Evolutionary conservation across 805 yeast species (phyloP), one percentile per base, ranked within the genome.

Genomic region (Candida railenensis): DNA sequence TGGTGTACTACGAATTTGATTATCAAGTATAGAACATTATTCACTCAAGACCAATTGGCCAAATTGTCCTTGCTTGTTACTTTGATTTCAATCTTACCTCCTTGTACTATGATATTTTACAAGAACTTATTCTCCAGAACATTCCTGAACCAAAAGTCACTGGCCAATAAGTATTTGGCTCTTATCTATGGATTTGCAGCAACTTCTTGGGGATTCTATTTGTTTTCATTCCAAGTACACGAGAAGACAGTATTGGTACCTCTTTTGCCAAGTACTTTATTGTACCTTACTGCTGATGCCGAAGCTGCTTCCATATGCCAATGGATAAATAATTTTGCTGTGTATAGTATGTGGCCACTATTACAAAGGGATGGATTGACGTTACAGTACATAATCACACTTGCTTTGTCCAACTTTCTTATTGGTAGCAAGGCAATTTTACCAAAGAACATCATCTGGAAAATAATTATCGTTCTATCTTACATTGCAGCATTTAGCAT

Each of bases 181-280:
- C 58, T 70, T 25, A 55, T 71, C 0, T 89, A 90, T 81, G 89
- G 91, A 1, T 77, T 94, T 43, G 81, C 90, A 1, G 83, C 89
- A 0, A 82, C 92, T 48, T 82, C 99, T 0, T 78, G 94, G 83
- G 85, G 95, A 0, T 94, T 94, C 60, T 94, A 76, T 63, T 71
- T 94, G 44, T 94, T 94, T 62, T 85, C 96, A 28, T 94, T 89
- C 72, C 98, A 92, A 63, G 98, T 94, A 3, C 99, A 94, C 62
- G 98, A 94, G 66, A 94, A 94, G 67, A 80, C 94, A 0, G 91
- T 94, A 14, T 68, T 94, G 48, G 78, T 94, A 2, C 98, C 99
- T 0, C 73, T 94, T 53, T 61, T 94, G 55, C 98, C 98, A 3
- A 80, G 89, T 9, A 81, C 94, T 0, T 68, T 94, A 46, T 66